Conservation (phyloP, 139 green algal genomes). For the Chlorella vulgaris region DNA sequence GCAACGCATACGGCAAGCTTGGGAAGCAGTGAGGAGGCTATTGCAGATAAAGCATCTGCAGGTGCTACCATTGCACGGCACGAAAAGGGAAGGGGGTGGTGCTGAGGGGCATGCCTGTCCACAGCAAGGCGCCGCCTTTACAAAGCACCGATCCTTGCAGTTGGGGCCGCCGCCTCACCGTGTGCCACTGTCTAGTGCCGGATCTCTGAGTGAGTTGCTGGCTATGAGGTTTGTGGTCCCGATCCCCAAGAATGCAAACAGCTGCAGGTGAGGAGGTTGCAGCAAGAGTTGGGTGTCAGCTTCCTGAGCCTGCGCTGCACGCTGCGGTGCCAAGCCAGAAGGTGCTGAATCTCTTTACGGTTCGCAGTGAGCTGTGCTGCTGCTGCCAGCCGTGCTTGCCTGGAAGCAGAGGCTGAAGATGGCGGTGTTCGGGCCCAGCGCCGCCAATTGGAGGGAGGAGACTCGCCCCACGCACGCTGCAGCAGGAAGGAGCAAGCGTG, state of each 20-base stretch:
- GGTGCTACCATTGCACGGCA: neutral
- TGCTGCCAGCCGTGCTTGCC: conserved; percentile 4
- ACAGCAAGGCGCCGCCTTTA: neutral
- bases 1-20: neutral
- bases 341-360: no score
- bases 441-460: conserved; percentile 63
- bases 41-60: no score
- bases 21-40: no score
- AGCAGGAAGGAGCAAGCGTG: neutral
- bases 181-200: conserved; percentile 11
- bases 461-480: conserved; percentile 65
- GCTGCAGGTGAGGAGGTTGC: conserved; percentile 32
- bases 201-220: conserved; percentile 36
- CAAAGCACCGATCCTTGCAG: neutral
- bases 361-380: neutral
- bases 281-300: neutral
- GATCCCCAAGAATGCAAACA: conserved; percentile 69
- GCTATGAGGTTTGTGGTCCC: conserved; percentile 67
- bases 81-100: no score
- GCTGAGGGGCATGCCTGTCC: no score
- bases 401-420: conserved; percentile 80
- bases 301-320: no score
- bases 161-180: no score
- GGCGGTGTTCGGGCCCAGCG: conserved; percentile 72
- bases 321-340: no score